Percentiles rank a stretch among this genome's conserved stretches.
Conservation (phyloP, 306 rosid species). For the Hippophae rhamnoides region DNA sequence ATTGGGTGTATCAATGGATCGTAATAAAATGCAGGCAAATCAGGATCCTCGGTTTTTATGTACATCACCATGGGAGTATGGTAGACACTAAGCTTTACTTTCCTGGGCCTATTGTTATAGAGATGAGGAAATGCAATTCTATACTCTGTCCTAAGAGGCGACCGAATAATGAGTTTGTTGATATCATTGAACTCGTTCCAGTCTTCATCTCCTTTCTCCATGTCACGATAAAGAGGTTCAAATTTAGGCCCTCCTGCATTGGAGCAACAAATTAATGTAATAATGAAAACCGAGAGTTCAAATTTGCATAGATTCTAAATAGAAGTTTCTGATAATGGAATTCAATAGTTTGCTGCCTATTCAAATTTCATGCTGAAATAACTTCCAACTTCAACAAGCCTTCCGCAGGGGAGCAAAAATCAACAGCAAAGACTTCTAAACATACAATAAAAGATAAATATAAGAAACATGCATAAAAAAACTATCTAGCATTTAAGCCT, state of each 20-base stretch:
- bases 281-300: background rate
- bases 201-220: conserved; percentile 99
- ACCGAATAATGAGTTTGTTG: conserved; percentile 93
- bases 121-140: conserved; percentile 98
- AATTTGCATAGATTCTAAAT: background rate
- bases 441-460: too few species aligned
- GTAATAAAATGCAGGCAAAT: conserved; percentile 93
- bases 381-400: too few species aligned
- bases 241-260: conserved; percentile 90
- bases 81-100: conserved; percentile 85
- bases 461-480: too few species aligned
- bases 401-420: too few species aligned
- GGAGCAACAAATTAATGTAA: background rate
- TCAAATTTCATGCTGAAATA: too few species aligned
- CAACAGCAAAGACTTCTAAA: too few species aligned
- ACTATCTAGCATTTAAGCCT: too few species aligned
- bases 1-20: conserved; percentile 98
- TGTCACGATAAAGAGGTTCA: conserved; percentile 97
- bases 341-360: too few species aligned
- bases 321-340: too few species aligned
- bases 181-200: conserved; percentile 99
- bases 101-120: conserved; percentile 96
- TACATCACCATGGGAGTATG: conserved; percentile 98
- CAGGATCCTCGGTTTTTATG: conserved; percentile 97
- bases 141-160: conserved; percentile 96